Evolutionary conservation across 495 filamentous ascomycete species (phyloP).

Genomic region (Aspergillus leporis): DNA sequence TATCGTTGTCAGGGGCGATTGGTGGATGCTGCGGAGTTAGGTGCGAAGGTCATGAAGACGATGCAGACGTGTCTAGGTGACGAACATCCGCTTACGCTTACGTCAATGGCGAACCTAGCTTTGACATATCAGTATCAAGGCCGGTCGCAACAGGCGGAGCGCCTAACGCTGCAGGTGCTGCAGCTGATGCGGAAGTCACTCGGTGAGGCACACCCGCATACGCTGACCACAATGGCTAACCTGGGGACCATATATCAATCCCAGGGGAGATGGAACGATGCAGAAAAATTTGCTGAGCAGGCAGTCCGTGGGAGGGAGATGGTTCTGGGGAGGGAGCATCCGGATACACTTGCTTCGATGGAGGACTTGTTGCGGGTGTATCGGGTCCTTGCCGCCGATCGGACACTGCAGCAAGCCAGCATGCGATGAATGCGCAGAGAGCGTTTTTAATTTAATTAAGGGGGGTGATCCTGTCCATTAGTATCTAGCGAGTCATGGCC

Average conservation of each 20-base stretch:
- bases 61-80: slow-evolving; percentile 30
- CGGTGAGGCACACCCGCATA: slow-evolving; percentile 21
- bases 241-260: slow-evolving; percentile 24
- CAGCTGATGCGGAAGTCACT: slow-evolving; percentile 19
- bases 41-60: slow-evolving; percentile 26
- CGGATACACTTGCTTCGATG: slow-evolving; percentile 9
- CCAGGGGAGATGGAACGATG: slow-evolving; percentile 38
- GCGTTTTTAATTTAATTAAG: neutral
- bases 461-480: neutral
- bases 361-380: slow-evolving; percentile 9
- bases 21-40: slow-evolving; percentile 38
- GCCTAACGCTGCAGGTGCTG: slow-evolving; percentile 27
- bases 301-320: slow-evolving; percentile 22
- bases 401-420: neutral
- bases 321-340: slow-evolving; percentile 14
- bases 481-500: neutral
- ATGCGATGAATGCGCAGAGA: neutral
- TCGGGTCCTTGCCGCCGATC: slow-evolving; percentile 8
- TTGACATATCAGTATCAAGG: slow-evolving; percentile 25
- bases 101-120: slow-evolving; percentile 42
- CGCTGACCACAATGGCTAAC: slow-evolving; percentile 30
- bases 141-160: slow-evolving; percentile 30
- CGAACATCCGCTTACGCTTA: slow-evolving; percentile 40
- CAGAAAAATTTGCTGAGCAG: slow-evolving; percentile 30
- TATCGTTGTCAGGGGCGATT: slow-evolving; percentile 34